Evolutionary conservation across 306 rosid species (phyloP), one percentile per base, ranked within the genome.

Genomic region (Prunus persica): DNA sequence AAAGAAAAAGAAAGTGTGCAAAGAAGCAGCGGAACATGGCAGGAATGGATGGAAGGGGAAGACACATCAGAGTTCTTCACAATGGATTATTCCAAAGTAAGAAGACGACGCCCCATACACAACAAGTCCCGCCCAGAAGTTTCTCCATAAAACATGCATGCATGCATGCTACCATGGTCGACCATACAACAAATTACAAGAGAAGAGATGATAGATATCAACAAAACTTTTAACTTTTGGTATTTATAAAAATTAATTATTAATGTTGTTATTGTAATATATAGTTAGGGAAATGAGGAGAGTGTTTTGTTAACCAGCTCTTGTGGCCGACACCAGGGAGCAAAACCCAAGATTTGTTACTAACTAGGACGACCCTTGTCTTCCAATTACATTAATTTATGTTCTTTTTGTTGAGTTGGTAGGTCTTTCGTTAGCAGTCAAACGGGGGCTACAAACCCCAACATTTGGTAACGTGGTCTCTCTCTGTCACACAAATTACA

Each of bases 91-190:
- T 24, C 76, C 19, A 22, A 55, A 0, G 89, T 88, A 2, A 88
- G 74, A 88, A 80, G 90, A 73, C 76, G 93, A 60, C 93, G 85
- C 69, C 97, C 97, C 30, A 79, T 89, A 64, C 96, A 93, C 66
- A 93, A 93, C 96, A 89, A 88, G 81, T 55, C 88, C 47, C 22
- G 83, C 68, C 87, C 89, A 34, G 79, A 60, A 69, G 41, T 75
- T 49, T 56, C 43, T 85, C 96, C 96, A 84, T 91, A 67, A 88
- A 89, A 79, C 82, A 69, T 49, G 86, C 30, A 61, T 61, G 27
- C 69, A 41, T 62, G 67, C 27, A 11, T 22, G 64, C 20, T 57
- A 32, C 60, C 60, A 24, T 55, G 25, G 62, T n/a, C 62, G 41
- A 34, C 41, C 41, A 34, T 6, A 34, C 41, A 34, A 34, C 41